A percentile compares a stretch with the other conserved stretches of the same genome.
phyloP scores from a whole-genome alignment of 257 asterid genomes.

The Penstemon davidsonii region DNA sequence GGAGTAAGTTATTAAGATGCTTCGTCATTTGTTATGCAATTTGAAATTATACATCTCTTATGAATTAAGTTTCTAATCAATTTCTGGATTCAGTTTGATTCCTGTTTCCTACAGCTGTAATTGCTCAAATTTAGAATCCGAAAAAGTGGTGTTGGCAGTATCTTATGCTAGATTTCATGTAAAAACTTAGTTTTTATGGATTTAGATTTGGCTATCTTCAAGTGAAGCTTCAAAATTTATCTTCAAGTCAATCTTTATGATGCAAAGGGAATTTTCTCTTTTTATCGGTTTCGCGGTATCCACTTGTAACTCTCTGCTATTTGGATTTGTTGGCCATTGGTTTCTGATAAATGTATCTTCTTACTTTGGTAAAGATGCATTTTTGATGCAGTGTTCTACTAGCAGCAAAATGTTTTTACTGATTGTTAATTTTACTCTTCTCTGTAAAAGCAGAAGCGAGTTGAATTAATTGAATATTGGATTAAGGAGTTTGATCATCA shows the following conservation, averaged over 20 bases:
- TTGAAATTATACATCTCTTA: conserved; percentile 17
- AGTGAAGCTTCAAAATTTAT: conserved; percentile 10
- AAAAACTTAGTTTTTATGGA: conserved; percentile 11
- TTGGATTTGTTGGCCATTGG: background rate
- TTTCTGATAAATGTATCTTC: background rate
- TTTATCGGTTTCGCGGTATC: background rate
- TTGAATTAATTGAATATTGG: background rate
- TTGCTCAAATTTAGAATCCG: background rate
- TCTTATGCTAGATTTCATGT: background rate
- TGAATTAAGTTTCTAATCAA: conserved; percentile 1
- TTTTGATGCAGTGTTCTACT: background rate
- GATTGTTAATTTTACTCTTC: background rate
- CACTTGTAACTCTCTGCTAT: background rate
- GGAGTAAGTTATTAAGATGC: conserved; percentile 73
- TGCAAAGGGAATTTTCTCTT: background rate
- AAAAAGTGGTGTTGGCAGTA: background rate
- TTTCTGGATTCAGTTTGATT: conserved; percentile 12
- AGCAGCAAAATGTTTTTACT: background rate
- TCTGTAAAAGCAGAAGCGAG: background rate
- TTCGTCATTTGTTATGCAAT: conserved; percentile 7
- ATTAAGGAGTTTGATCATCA: background rate
- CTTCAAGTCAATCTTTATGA: background rate
- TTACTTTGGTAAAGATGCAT: background rate
- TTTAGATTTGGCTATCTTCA: conserved; percentile 13
- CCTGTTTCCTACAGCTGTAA: conserved; percentile 13